Evolutionary conservation across 768 basidiomycete species (phyloP).

Genomic region (Xerocomellus dryophilus): DNA sequence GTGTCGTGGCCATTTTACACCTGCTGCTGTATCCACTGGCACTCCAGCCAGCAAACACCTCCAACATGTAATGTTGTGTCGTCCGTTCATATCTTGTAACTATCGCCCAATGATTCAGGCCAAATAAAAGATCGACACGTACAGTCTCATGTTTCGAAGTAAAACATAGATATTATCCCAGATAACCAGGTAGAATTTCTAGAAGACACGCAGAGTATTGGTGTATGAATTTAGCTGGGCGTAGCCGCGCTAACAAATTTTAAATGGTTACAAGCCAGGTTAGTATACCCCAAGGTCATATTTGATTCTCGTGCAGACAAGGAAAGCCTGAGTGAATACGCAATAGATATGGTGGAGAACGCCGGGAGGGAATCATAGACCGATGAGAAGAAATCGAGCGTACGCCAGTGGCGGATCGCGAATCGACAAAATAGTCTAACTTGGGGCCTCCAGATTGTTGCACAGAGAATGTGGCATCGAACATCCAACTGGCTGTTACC

Average conservation of each 20-base stretch:
- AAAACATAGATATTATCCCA: too few relatives aligned
- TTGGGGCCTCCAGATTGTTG: background rate
- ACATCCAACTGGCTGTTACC: background rate
- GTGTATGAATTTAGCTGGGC: background rate
- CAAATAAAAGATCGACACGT: background rate
- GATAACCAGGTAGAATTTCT: background rate
- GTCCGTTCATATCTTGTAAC: background rate
- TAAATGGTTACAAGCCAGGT: background rate
- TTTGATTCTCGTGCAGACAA: background rate
- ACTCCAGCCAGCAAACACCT: too few relatives aligned
- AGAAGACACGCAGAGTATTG: background rate
- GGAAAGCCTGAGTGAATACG: background rate
- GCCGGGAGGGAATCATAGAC: background rate
- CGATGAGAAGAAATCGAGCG: too few relatives aligned
- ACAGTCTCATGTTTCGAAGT: background rate
- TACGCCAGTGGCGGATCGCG: background rate
- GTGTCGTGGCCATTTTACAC: too few relatives aligned
- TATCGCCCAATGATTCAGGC: background rate
- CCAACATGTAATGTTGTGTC: background rate
- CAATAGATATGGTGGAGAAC: background rate
- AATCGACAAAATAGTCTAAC: background rate
- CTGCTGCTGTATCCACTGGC: too few relatives aligned
- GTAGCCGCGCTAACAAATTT: background rate
- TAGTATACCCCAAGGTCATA: background rate
- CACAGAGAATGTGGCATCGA: background rate